A percentile compares a stretch with the other conserved stretches of the same genome.
These are phyloP conservation scores for Xylaria sp. DNA, from an alignment of 495 filamentous ascomycete genomes.

Conservation along the genomic window DNA sequence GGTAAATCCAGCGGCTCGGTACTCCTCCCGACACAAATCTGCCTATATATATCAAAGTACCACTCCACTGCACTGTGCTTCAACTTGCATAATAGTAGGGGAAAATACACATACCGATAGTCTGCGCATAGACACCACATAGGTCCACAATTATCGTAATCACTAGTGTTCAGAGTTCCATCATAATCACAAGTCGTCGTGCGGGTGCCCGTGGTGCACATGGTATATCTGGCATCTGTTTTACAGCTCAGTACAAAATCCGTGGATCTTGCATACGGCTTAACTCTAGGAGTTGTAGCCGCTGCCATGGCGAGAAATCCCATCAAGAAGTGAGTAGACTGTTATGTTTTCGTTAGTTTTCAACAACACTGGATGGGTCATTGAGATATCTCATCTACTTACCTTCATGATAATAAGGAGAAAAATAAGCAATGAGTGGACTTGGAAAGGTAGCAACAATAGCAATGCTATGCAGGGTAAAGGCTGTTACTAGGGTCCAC, in stretches of 20 bases:
- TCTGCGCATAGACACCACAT: neutral
- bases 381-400: neutral
- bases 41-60: too few relatives aligned
- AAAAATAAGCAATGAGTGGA: neutral
- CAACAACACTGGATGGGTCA: neutral
- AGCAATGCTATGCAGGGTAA: neutral
- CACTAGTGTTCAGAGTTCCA: neutral
- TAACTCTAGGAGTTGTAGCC: neutral
- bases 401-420: slow-evolving; percentile 2
- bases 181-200: neutral
- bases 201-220: neutral
- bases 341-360: neutral
- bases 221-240: neutral
- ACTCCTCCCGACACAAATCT: too few relatives aligned
- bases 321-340: slow-evolving; percentile 7
- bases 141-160: neutral
- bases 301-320: slow-evolving; percentile 11
- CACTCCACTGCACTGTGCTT: too few relatives aligned
- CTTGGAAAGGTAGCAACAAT: neutral
- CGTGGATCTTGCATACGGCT: neutral
- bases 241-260: slow-evolving; percentile 1
- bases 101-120: slow-evolving; percentile 4
- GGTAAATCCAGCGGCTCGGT: too few relatives aligned
- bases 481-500: neutral
- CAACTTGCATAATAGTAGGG: too few relatives aligned